phyloP scores from a whole-genome alignment of 768 basidiomycete genomes.

The Suillus brevipes region DNA sequence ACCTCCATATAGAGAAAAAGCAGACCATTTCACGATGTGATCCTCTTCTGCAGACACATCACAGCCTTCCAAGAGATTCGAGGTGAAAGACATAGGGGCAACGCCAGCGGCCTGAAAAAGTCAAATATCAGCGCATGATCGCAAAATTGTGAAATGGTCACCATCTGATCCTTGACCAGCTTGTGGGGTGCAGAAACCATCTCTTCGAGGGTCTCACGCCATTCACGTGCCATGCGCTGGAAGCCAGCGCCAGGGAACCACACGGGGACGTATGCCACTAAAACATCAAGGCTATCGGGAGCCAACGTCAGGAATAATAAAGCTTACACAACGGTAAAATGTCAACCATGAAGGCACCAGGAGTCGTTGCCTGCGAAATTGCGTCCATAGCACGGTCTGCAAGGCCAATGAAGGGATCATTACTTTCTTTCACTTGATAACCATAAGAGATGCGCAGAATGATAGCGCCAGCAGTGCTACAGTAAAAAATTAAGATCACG shows the following conservation, averaged over 20 bases:
- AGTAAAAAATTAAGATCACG: background rate
- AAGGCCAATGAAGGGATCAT: background rate
- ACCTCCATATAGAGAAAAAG: background rate
- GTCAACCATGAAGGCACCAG: background rate
- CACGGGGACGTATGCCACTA: background rate
- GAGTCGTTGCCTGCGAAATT: background rate
- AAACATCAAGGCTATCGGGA: background rate
- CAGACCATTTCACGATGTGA: background rate
- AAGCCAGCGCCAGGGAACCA: background rate
- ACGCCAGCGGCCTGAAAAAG: background rate
- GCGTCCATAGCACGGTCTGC: background rate
- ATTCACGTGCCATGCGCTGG: background rate
- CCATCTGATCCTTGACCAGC: background rate
- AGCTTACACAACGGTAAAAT: background rate
- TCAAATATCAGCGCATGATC: background rate
- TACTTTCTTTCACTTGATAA: background rate
- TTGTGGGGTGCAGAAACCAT: background rate
- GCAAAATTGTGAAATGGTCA: background rate
- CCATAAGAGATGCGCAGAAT: background rate
- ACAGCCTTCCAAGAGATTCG: background rate
- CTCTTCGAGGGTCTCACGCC: background rate
- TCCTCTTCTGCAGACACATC: background rate
- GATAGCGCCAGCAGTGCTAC: background rate
- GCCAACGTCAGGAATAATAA: background rate
- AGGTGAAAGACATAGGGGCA: background rate